Conservation (phyloP, 331 rosid genomes). For the Rhamnella rubrinervis region DNA sequence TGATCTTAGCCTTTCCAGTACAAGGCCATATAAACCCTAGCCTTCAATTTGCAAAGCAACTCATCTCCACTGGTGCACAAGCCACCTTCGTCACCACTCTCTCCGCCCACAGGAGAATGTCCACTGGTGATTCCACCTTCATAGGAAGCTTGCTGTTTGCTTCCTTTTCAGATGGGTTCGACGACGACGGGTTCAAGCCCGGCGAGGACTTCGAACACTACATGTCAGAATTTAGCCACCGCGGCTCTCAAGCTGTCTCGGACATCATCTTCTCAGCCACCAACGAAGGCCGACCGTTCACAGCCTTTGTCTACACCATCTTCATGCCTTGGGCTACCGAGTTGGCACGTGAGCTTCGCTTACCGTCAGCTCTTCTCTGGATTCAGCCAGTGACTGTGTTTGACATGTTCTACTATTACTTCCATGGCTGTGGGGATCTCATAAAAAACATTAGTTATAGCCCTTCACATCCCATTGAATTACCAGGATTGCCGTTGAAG, state of each 20-base stretch:
- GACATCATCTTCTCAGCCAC: constrained; percentile 11
- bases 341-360: background rate
- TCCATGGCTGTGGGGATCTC: background rate
- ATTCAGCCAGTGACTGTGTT: constrained; percentile 3
- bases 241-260: constrained; percentile 13
- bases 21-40: constrained; percentile 30
- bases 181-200: constrained; percentile 28
- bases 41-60: constrained; percentile 22
- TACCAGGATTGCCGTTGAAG: background rate
- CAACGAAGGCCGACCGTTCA: constrained; percentile 22
- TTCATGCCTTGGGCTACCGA: constrained; percentile 48
- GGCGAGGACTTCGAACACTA: background rate
- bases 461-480: background rate
- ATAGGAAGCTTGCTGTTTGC: constrained; percentile 12
- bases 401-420: background rate
- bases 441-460: background rate
- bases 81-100: constrained; percentile 11
- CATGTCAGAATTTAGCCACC: background rate
- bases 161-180: constrained; percentile 33
- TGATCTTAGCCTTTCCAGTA: constrained; percentile 7
- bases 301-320: constrained; percentile 35
- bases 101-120: constrained; percentile 2
- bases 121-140: background rate
- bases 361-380: background rate
- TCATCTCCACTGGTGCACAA: constrained; percentile 1